Base-by-base conservation (phyloP, 192 early-diverging fungal species). In the Coemansia sp. region DNA sequence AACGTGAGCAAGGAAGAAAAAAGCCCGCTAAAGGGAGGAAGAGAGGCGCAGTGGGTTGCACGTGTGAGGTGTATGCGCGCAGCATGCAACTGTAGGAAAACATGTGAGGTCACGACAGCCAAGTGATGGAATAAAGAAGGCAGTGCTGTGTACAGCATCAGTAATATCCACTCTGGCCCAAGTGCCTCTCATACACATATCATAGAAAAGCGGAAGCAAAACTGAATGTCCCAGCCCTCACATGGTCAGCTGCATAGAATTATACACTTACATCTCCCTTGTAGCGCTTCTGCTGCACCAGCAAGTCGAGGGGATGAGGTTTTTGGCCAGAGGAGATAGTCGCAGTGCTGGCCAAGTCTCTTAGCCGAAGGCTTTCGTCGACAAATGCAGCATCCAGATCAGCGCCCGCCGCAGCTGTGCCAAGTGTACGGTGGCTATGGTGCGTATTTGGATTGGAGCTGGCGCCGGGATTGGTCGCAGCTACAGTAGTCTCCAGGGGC, bases 401-500 rank as follows among this genome's bases (percentile, higher is more conserved):
- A 26, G 48, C 21, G 45, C 21, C 45, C 6, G 21, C 23, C 45
- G 6, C 6, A 23, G 20, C 18, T 2, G 45, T 10, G 23, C 11
- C 48, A 10, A 13, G 23, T 11, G 48, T 11, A 50, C 48, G 26
- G 26, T 50, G 48, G 23, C 12, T 13, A 26, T 50, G 48, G 23
- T 21, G 48, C 12, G 26, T 50, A 28, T 50, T 50, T 23, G 26
- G 23, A 50, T 50, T 50, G 48, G 48, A 50, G 48, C 23, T 23
- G 26, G n/a, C 12, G 48, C 23, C 23, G 48, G 21, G 12, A 50
- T 50, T 50, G 23, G 11, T 50, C 23, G 25, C 23, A 26, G 23
- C 48, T 21, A 26, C 39, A 47, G 39, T 41, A 48, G 55, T n/a
- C 37, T 33, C 36, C 20, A 68, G 36, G 25, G 47, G 59, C 59